phyloP scores from a whole-genome alignment of 1,284 basidiomycete species.

The Tylopilus orsonianus region DNA sequence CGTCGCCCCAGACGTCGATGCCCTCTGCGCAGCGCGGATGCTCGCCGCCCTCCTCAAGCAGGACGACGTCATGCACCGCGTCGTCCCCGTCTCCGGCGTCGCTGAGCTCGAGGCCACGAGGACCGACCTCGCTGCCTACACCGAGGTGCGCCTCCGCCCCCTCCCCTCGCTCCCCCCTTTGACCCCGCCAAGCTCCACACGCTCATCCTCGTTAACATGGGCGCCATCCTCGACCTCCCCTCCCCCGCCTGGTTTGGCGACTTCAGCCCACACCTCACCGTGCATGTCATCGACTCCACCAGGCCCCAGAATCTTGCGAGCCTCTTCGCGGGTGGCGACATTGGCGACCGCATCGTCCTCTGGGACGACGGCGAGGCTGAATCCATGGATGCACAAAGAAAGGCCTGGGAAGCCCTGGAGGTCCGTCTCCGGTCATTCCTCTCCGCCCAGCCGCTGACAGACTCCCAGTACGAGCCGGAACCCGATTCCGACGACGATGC shows the following conservation, averaged over 20 bases:
- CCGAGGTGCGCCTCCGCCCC: conserved; percentile 56
- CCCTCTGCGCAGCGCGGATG: conserved; percentile 86
- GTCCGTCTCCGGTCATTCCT: conserved; percentile 44
- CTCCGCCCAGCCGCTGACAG: neutral
- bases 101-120: conserved; percentile 67
- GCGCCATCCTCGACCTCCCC: conserved; percentile 83
- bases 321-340: conserved; percentile 76
- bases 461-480: conserved; percentile 65
- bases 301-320: conserved; percentile 90
- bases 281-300: conserved; percentile 94
- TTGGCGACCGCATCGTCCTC: conserved; percentile 71
- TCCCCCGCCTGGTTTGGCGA: conserved; percentile 73
- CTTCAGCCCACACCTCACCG: conserved; percentile 56
- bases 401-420: conserved; percentile 78
- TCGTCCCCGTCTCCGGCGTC: conserved; percentile 91
- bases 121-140: conserved; percentile 65
- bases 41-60: conserved; percentile 88
- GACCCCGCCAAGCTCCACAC: conserved; percentile 71
- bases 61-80: conserved; percentile 90
- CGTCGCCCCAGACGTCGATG: conserved; percentile 88
- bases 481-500: conserved; percentile 66
- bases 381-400: conserved; percentile 60
- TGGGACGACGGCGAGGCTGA: conserved; percentile 90
- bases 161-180: neutral
- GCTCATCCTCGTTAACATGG: conserved; percentile 91